Base-by-base conservation (phyloP, 2,329 filamentous ascomycete species). In the Trichoderma sp. region DNA sequence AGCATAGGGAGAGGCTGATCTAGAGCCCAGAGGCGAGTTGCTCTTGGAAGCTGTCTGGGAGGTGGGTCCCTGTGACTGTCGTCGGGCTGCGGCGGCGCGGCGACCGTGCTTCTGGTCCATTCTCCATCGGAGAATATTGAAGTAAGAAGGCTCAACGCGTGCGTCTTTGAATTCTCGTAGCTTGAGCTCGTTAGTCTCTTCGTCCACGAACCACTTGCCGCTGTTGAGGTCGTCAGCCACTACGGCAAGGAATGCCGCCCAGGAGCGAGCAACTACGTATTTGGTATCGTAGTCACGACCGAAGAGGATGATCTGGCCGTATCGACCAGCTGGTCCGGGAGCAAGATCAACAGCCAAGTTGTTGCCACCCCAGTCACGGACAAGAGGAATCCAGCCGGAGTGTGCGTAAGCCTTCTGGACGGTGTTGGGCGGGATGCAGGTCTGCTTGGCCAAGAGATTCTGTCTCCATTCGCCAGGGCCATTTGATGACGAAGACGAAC, bases 231-330 rank as follows among this genome's bases (percentile, higher is more conserved):
- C 96, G 78, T 99, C 96, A 34, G 96, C 94, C 7, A 98, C 88
- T 36, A 91, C 88, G 65, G 94, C 94, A 23, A 99, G 83, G 79
- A 99, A 95, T 11, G 92, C 88, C 17, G 91, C 89, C 96, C 96
- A 99, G 1, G 95, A 98, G 73, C 93, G 90, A 34, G 96, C 93
- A 71, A 99, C 88, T 7, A 99, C 96, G 79, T 97, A 99, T 84
- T 99, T 99, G 82, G 93, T 97, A 80, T 99, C 96, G 82, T 97
- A 99, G 83, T 99, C 96, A 73, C 96, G 93, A 65, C 96, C 96
- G 80, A 97, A 98, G 73, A 99, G 88, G 77, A 99, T 97, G 75
- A 99, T 90, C 81, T 99, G 96, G 68, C 96, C 96, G 95, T 96
- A 99, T 80, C 91, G 92, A 50, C 96, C 96, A 61, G 89, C 88